Evolutionary conservation across 768 basidiomycete genomes (phyloP).

Genomic region (Solioccasus polychromus): DNA sequence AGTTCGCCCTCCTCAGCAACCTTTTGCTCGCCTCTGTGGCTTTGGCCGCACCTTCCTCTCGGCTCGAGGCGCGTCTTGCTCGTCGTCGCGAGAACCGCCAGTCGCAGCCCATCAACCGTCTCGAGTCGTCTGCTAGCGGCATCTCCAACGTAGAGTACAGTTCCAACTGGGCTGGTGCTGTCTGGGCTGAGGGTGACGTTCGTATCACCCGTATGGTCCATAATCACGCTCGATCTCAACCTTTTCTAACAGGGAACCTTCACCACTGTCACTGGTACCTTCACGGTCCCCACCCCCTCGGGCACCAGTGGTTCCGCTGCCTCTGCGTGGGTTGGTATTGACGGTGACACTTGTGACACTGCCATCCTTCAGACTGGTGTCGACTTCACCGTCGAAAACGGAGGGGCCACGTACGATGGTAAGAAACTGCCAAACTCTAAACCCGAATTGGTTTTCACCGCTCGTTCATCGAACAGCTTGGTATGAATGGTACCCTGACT

Average conservation of each 20-base stretch:
- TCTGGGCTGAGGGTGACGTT: constrained; percentile 8
- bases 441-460: neutral
- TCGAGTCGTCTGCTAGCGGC: neutral
- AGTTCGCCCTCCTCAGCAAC: constrained; percentile 10
- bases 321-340: constrained; percentile 26
- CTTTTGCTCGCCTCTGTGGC: constrained; percentile 18
- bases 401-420: constrained; percentile 10
- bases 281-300: constrained; percentile 17
- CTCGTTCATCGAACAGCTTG: constrained; percentile 12
- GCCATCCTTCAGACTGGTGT: constrained; percentile 22
- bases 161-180: constrained; percentile 20
- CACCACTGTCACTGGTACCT: constrained; percentile 15
- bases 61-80: constrained; percentile 8
- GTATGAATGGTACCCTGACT: constrained; percentile 23
- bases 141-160: constrained; percentile 13
- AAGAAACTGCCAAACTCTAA: neutral
- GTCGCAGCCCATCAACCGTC: constrained; percentile 5
- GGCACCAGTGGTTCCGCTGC: constrained; percentile 9
- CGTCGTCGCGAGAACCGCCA: constrained; percentile 15
- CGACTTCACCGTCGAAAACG: constrained; percentile 5
- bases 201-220: neutral
- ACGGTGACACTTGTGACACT: constrained; percentile 11
- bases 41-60: constrained; percentile 18
- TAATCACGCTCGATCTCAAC: neutral
- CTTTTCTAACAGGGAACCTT: constrained; percentile 17